Evolutionary conservation across 495 filamentous ascomycete species (phyloP), one percentile per base, ranked within the genome.

Genomic region (Aspergillus conjunctus): DNA sequence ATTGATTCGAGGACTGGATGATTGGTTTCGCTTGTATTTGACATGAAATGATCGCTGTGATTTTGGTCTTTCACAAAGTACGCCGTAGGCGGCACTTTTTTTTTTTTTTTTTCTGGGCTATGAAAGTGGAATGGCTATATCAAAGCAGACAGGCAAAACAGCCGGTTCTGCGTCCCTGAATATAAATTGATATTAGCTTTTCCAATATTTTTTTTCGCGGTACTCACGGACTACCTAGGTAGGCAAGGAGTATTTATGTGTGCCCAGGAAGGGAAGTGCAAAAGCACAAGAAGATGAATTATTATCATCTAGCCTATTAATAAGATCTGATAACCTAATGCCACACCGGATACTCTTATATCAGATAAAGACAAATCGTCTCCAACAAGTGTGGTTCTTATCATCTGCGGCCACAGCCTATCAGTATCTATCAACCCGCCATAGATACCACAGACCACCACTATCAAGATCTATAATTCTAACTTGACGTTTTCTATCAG

Each of bases 1-100:
- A 75, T 76, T 66, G 60, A 71, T 63, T 64, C 45, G 46, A 55
- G 44, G 45, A 57, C 46, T 22, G 26, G 52, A 54, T 49, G 51
- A 32, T 56, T 53, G 54, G 46, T 44, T 62, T 57, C 46, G 30
- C 43, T 60, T 62, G 30, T 39, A 45, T 49, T 50, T 49, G 49
- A 37, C 55, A 58, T 63, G 54, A 37, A 34, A 56, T 55, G 7
- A 20, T 18, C 20, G 31, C 15, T 17, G 30, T 45, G 56, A 26
- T 46, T 48, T 20, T 31, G 53, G 26, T 21, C n/a, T 51, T 15
- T 54, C 53, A 53, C 34, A 37, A 30, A 34, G 37, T 17, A 21
- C 49, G 22, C 17, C 34, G 10, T 58, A 39, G 43, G 46, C 41
- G 33, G 44, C 48, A 26, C 15, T 41, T 41, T 9, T 41, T 37